A percentile compares a stretch with the other conserved stretches of the same genome.
phyloP scores from a whole-genome alignment of 345 rosid species.

The Aquilaria yunnanensis region DNA sequence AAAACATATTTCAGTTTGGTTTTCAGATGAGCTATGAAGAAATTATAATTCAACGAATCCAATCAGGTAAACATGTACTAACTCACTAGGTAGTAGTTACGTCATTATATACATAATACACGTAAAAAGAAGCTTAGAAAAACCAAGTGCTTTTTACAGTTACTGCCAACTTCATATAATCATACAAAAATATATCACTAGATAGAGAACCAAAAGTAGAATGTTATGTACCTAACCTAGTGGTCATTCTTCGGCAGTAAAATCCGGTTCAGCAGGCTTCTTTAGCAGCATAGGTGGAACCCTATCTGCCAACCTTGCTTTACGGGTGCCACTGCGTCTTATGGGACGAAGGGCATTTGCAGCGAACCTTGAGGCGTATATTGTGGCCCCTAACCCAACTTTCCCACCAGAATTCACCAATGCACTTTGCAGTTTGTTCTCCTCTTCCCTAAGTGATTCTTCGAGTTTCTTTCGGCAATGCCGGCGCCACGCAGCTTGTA shows the following conservation, averaged over 20 bases:
- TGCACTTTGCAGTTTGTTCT: slow-evolving; percentile 71
- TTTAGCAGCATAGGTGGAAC: slow-evolving; percentile 67
- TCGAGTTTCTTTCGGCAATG: slow-evolving; percentile 62
- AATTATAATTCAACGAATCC: too few species aligned
- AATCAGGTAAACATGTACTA: background rate
- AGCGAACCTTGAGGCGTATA: slow-evolving; percentile 83
- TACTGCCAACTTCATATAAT: background rate
- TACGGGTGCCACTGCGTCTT: slow-evolving; percentile 42
- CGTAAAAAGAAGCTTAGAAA: background rate
- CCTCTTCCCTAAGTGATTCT: slow-evolving; percentile 60
- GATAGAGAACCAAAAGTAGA: too few species aligned
- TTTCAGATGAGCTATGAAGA: too few species aligned
- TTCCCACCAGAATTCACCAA: slow-evolving; percentile 56
- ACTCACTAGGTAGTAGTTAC: background rate
- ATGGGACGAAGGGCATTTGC: slow-evolving; percentile 64
- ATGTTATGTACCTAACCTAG: background rate
- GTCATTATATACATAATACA: slow-evolving; percentile 2
- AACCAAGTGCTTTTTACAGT: background rate
- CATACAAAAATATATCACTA: background rate
- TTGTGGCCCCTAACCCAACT: slow-evolving; percentile 85
- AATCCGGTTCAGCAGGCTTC: slow-evolving; percentile 93
- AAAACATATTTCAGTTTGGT: too few species aligned
- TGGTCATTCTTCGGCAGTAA: slow-evolving; percentile 46
- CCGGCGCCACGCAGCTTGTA: slow-evolving; percentile 92
- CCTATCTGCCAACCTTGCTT: slow-evolving; percentile 55